Base-by-base conservation (phyloP, 257 asterid species). In the Nicotiana noctiflora region DNA sequence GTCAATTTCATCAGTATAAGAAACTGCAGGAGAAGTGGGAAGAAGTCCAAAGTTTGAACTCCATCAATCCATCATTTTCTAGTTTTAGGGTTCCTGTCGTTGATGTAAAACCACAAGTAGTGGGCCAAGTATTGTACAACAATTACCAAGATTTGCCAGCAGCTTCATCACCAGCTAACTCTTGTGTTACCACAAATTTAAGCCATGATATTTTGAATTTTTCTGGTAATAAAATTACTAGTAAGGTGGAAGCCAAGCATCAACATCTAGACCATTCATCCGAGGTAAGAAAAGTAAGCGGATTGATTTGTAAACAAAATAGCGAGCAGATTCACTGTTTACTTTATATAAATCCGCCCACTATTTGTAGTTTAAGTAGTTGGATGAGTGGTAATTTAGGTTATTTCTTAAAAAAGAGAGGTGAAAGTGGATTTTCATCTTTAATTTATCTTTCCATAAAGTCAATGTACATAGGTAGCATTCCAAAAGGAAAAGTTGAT, bases 1-100 rank as follows among this genome's bases (percentile, higher is more conserved):
- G 90, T 85, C 86, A 86, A 72, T 94, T 87, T 86, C 91, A 87
- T 49, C 79, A 74, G 17, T 87, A 86, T 75, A 90, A 90, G 93
- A 91, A 92, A 83, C 31, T 90, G 49, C 49, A 40, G 84, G 96
- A 92, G 74, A 92, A 83, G 62, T 91, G 98, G 97, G 97, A 91
- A 80, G 92, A 89, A 13, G 49, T 44, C 51, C 94, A 90, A 79
- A 88, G 82, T 44, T 59, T 90, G 84, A 87, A 82, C 65, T 86
- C 72, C 44, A 79, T 37, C 14, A 12, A 19, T 25, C n/a, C 76
- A 62, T 40, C 75, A 62, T 79, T 34, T 40, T 63, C 91, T 49
- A 19, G 86, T 67, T 84, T 87, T 55, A 86, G 90, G 86, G 76
- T 56, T 85, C 62, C 84, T 85, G 63, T 80, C 82, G 86, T 4